Conservation (phyloP, 805 yeast genomes). For the Phaffomyces thermotolerans region DNA sequence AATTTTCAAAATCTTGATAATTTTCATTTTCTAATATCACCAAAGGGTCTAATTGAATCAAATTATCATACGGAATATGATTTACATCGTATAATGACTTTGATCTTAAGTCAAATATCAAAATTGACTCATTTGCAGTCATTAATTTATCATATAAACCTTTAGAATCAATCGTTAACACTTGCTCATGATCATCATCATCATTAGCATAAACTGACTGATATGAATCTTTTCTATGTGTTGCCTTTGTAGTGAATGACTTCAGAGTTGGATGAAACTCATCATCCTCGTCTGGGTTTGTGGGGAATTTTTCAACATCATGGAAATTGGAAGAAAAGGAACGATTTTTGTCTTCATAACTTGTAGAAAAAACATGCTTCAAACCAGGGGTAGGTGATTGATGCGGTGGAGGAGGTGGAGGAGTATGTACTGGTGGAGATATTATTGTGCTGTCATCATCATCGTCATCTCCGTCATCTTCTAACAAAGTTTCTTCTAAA, state of each 20-base stretch:
- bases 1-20: slow-evolving; percentile 23
- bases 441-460: slow-evolving; percentile 3
- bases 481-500: neutral
- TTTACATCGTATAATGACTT: slow-evolving; percentile 25
- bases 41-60: slow-evolving; percentile 36
- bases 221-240: slow-evolving; percentile 31
- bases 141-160: slow-evolving; percentile 34
- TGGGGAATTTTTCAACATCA: neutral
- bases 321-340: neutral
- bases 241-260: slow-evolving; percentile 5
- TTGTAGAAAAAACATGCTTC: neutral
- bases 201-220: slow-evolving; percentile 33
- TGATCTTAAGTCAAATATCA: slow-evolving; percentile 36
- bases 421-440: slow-evolving; percentile 1
- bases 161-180: slow-evolving; percentile 41
- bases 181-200: slow-evolving; percentile 28
- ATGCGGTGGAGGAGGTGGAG: slow-evolving; percentile 10
- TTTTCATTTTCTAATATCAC: slow-evolving; percentile 28
- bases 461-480: slow-evolving; percentile 3
- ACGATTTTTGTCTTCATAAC: too few species aligned
- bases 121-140: slow-evolving; percentile 33
- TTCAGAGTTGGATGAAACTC: neutral
- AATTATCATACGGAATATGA: slow-evolving; percentile 32
- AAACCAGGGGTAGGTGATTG: neutral
- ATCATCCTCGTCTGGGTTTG: neutral